These are phyloP conservation scores for Talaromyces sp. DNA, from an alignment of 2,329 filamentous ascomycete genomes.

Conservation along the genomic window DNA sequence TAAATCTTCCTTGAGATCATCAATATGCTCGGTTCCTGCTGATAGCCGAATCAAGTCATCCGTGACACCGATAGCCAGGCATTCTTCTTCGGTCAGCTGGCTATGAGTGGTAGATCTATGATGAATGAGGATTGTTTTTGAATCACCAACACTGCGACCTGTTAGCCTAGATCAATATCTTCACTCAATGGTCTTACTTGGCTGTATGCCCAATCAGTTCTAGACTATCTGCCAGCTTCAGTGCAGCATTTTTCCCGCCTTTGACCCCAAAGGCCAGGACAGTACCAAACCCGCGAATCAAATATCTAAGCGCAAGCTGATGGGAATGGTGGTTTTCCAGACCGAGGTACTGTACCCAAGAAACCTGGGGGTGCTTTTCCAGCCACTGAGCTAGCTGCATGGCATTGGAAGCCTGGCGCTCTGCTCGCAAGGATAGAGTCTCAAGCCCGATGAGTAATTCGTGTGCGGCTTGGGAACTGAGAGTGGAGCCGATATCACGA, in stretches of 20 bases:
- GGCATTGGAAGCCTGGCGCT: conserved; percentile 77
- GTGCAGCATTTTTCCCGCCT: conserved; percentile 71
- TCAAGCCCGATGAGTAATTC: conserved; percentile 55
- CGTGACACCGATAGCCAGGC: conserved; percentile 71
- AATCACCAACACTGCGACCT: conserved; percentile 65
- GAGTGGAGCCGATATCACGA: conserved; percentile 69
- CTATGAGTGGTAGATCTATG: conserved; percentile 88
- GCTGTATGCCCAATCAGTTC: conserved; percentile 86
- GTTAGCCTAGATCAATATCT: background rate
- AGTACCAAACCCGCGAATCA: conserved; percentile 73
- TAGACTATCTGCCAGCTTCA: conserved; percentile 59
- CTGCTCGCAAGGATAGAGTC: conserved; percentile 73
- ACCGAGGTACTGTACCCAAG: conserved; percentile 85
- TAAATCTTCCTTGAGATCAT: conserved; percentile 94
- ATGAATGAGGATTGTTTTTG: conserved; percentile 90
- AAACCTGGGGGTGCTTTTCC: conserved; percentile 69
- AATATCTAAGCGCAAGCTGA: conserved; percentile 72
- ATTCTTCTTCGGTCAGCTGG: conserved; percentile 80
- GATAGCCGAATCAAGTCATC: conserved; percentile 90
- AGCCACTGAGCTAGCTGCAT: conserved; percentile 71
- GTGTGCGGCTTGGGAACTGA: conserved; percentile 86
- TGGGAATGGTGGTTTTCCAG: conserved; percentile 72
- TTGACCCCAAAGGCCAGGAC: conserved; percentile 86
- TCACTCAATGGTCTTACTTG: conserved; percentile 44
- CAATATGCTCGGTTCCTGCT: conserved; percentile 91